Base-by-base conservation (phyloP, 805 yeast species). In the Saccharomyces mikatae region DNA sequence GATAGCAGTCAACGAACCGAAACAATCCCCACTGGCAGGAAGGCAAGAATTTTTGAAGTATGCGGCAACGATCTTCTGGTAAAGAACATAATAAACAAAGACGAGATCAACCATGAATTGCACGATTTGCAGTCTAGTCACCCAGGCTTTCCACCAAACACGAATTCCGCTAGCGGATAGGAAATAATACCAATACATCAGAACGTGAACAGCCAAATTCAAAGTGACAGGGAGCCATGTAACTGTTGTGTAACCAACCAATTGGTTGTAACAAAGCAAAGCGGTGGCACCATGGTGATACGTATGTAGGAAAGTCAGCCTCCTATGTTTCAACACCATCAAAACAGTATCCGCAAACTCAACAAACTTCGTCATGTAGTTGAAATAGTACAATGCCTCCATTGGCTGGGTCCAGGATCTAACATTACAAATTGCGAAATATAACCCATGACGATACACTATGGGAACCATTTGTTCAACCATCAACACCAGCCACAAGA, bases 131-230 rank as follows among this genome's bases (percentile, higher is more conserved):
- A 89, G 84, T 61, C 96, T 81, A 54, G 99, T 92, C 62, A 92
- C 97, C 97, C 97, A 92, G 77, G 91, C 95, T 76, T 94, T 92
- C 99, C 99, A 92, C 97, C 97, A 91, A 53, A 92, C 97, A 66
- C 89, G 85, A 68, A 91, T 88, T 55, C 96, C 96, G 70, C 96
- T 81, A 22, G 97, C 88, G 52, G 94, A 80, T 65, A 92, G 78
- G 78, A 91, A 90, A 77, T 94, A 92, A 81, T 92, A 92, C 87
- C 90, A 92, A 81, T 92, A 92, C 99, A 92, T 94, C 54, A 92
- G 83, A 51, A 91, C 96, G 69, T 92, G 98, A 51, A 92, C 98
- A 52, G 83, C 87, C 73, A 92, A 79, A 79, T 92, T 92, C 65
- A 92, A 79, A 31, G 86, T 72, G 67, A 92, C 92, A 55, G 94